Conservation (phyloP, 768 basidiomycete species). For the Clavulina sp. region DNA sequence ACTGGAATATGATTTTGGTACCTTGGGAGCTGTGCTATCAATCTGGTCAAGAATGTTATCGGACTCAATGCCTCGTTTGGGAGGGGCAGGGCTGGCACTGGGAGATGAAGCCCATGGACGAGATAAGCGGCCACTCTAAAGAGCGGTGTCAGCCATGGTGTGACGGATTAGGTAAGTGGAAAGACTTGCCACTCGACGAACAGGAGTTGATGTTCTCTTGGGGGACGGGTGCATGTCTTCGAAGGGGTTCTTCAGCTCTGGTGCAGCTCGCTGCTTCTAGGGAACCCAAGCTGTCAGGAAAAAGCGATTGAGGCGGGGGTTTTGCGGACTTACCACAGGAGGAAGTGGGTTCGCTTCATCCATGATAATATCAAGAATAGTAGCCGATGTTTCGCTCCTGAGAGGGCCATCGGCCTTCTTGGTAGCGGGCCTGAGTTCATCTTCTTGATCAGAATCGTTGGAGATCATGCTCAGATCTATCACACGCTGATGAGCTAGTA, state of each 20-base stretch:
- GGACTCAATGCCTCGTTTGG: background rate
- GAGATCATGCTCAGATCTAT: too few species aligned
- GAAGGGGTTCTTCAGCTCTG: background rate
- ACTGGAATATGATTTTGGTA: background rate
- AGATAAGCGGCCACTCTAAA: background rate
- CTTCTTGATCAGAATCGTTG: too few species aligned
- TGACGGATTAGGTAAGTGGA: background rate
- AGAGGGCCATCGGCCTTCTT: too few species aligned
- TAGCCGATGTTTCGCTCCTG: background rate
- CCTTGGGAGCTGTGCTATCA: slow-evolving; percentile 3
- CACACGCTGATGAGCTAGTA: too few species aligned
- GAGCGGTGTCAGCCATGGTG: background rate
- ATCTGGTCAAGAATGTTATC: slow-evolving; percentile 1
- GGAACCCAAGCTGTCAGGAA: too few species aligned
- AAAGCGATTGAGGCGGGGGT: too few species aligned
- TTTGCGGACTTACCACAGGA: background rate
- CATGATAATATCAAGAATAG: background rate
- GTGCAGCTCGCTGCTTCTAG: background rate
- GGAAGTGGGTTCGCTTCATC: background rate
- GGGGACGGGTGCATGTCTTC: background rate
- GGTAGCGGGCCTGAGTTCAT: too few species aligned
- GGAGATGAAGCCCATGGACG: background rate
- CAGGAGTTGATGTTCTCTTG: background rate
- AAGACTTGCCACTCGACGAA: background rate
- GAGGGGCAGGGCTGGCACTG: background rate